Percentiles rank a stretch among this genome's conserved stretches.
Evolutionary conservation across 164 flowering plant genomes (phyloP).

Genomic region (Chloranthus sessilifolius): DNA sequence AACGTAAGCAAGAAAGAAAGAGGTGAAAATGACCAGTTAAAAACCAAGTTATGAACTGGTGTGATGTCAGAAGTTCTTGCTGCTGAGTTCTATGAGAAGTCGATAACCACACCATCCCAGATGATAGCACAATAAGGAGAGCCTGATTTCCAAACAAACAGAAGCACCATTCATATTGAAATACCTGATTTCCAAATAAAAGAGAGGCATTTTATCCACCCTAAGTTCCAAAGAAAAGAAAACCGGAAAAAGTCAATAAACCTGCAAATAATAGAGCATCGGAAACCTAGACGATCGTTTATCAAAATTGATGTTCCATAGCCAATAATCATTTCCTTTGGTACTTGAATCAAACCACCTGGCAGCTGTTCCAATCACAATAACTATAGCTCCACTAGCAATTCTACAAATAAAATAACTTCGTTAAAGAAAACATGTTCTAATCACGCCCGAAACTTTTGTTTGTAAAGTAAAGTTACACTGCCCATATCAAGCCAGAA

Average conservation of each 20-base stretch:
- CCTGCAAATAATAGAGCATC: slow-evolving; percentile 75
- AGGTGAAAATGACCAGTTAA: slow-evolving; percentile 54
- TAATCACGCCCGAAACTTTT: no score
- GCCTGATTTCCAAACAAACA: slow-evolving; percentile 31
- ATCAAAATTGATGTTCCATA: slow-evolving; percentile 32
- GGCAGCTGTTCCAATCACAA: slow-evolving; percentile 48
- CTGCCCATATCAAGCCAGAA: no score
- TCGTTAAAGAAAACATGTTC: neutral
- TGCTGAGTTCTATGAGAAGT: slow-evolving; percentile 81
- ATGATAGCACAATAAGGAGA: slow-evolving; percentile 67
- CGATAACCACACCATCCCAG: slow-evolving; percentile 71
- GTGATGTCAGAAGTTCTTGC: slow-evolving; percentile 63
- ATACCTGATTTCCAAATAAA: slow-evolving; percentile 6
- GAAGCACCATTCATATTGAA: slow-evolving; percentile 6
- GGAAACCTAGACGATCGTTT: slow-evolving; percentile 33
- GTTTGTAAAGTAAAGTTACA: no score
- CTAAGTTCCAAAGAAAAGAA: slow-evolving; percentile 8
- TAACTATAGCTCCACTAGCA: slow-evolving; percentile 66
- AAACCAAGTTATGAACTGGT: slow-evolving; percentile 84
- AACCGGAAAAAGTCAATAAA: slow-evolving; percentile 14
- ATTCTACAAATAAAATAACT: slow-evolving; percentile 29
- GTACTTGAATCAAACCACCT: slow-evolving; percentile 53
- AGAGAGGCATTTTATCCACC: no score
- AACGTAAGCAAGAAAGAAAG: no score
- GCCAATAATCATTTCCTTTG: slow-evolving; percentile 49